Evolutionary conservation across 139 green algal genomes (phyloP), one percentile per base, ranked within the genome.

Genomic region (Chlamydomonas incerta): DNA sequence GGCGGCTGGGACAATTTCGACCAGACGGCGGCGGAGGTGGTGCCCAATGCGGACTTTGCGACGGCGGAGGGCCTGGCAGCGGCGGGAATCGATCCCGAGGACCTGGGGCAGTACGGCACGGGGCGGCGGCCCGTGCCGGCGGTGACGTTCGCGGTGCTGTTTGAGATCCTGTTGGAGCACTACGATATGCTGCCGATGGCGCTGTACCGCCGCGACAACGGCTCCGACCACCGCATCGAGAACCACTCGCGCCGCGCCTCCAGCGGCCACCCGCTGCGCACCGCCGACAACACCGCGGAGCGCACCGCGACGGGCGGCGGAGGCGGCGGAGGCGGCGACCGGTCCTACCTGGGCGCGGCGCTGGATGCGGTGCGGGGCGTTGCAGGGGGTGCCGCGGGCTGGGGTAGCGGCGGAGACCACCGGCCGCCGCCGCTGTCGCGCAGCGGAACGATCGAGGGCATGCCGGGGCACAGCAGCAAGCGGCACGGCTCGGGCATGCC

Each of bases 141-240:
- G 1, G 33, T 29, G 9, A 66, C 41, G 9, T 85, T 85, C 50
- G 79, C 47, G 9, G 47, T 33, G n/a, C 66, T 75, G n/a, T 76
- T 85, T 21, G 79, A 74, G 41, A 41, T 74, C 5, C 77, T 83
- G 5, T 41, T 83, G 0, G 17, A 35, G 0, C 0, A 66, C 28
- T 83, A 74, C 63, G 63, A 65, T 66, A 75, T 67, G 47, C 23
- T 85, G 47, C 79, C 79, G 20, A 20, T 85, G 21, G 79, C 23
- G 47, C 31, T 85, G 47, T 83, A 83, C 63, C 65, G 77, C 35
- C 41, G 77, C 2, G 77, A 65, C 29, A 17, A 41, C 63, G 77
- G 73, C 10, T 33, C 52, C 31, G 33, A 47, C 20, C 31, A 13
- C 15, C 67, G n/a, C 33, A 34, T 50, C 2, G 67, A 37, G 6